These are phyloP conservation scores for Hypoxylon perforatum DNA, from an alignment of 495 filamentous ascomycete species.

Conservation along the genomic window DNA sequence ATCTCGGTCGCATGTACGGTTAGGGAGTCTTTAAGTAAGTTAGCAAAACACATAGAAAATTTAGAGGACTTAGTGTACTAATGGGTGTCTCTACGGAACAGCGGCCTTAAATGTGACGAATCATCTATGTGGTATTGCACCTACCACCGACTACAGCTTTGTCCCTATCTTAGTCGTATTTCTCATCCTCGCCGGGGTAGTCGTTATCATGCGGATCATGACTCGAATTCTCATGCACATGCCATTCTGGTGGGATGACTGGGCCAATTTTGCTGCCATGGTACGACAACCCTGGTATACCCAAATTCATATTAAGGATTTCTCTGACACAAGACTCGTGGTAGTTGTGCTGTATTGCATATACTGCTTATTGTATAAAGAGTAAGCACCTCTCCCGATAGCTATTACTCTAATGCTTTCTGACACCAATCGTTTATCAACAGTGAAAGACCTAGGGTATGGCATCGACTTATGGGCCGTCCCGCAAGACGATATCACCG, in stretches of 20 bases:
- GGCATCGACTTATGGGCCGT: background rate
- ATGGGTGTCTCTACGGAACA: conserved; percentile 13
- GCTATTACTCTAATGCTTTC: no score
- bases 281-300: background rate
- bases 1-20: conserved; percentile 29
- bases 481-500: background rate
- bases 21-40: conserved; percentile 15
- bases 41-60: conserved; percentile 7
- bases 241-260: conserved; percentile 2
- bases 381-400: background rate
- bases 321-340: no score
- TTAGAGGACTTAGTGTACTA: background rate
- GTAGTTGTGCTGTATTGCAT: background rate
- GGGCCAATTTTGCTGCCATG: background rate
- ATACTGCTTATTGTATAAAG: background rate
- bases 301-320: no score
- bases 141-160: conserved; percentile 15
- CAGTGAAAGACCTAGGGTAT: background rate
- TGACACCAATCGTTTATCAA: background rate
- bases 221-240: background rate
- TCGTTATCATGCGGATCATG: conserved; percentile 15
- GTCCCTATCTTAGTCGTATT: conserved; percentile 35
- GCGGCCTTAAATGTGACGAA: conserved; percentile 37
- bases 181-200: conserved; percentile 35
- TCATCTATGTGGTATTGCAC: conserved; percentile 20